These are phyloP conservation scores for Bathelium albidoporum DNA, from an alignment of 495 filamentous ascomycete species.

Conservation along the genomic window DNA sequence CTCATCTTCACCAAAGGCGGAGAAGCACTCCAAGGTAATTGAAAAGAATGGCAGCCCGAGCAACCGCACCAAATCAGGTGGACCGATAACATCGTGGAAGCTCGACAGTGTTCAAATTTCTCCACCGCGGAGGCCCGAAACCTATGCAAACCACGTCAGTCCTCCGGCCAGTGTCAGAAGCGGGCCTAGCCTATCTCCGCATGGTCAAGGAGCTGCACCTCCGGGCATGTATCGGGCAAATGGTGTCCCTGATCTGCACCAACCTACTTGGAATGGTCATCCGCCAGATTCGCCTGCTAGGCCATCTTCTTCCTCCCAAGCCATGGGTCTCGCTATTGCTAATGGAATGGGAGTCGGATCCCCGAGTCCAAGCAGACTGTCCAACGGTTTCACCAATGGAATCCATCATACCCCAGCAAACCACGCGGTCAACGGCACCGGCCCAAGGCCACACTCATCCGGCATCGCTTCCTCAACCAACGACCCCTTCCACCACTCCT, in stretches of 20 bases:
- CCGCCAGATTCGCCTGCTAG: constrained; percentile 1
- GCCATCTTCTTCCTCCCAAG: constrained; percentile 17
- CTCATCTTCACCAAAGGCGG: constrained; percentile 31
- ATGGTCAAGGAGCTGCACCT: constrained; percentile 25
- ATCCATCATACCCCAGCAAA: not conserved
- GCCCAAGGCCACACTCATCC: not conserved
- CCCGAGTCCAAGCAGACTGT: not conserved
- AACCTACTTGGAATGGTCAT: constrained; percentile 7
- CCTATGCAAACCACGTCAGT: constrained; percentile 2
- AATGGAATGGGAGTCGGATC: not conserved
- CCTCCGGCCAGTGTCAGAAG: constrained; percentile 21
- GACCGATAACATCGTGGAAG: constrained; percentile 17
- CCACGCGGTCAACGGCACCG: not conserved
- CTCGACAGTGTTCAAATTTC: constrained; percentile 22
- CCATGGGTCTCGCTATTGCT: not conserved
- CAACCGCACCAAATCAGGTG: constrained; percentile 24
- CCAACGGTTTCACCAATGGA: not conserved
- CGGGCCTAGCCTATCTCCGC: constrained; percentile 30
- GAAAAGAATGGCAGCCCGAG: constrained; percentile 5
- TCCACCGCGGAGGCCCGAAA: constrained; percentile 7
- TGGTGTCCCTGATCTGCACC: constrained; percentile 13
- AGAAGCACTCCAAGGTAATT: constrained; percentile 14
- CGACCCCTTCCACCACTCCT: constrained; percentile 7
- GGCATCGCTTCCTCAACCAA: not conserved
- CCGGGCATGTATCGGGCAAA: constrained; percentile 23